phyloP scores from a whole-genome alignment of 2,329 filamentous ascomycete genomes.

The Diaporthe sp. region DNA sequence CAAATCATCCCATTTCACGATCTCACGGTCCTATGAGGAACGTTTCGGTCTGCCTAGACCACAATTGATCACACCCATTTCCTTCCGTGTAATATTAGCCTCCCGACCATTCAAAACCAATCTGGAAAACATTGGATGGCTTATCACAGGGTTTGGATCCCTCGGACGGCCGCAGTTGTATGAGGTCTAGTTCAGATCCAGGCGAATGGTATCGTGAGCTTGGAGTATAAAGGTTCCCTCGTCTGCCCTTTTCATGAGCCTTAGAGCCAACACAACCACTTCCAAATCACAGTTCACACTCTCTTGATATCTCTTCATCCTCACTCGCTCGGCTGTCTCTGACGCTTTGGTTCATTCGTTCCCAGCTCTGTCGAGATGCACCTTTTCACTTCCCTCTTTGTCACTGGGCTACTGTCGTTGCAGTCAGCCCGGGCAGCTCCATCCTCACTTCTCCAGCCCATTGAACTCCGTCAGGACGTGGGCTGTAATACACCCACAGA shows the following conservation, averaged over 20 bases:
- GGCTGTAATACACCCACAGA: conserved; percentile 48
- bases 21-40: neutral
- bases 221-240: conserved; percentile 18
- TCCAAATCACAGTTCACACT: neutral
- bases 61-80: conserved; percentile 15
- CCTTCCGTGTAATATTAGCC: conserved; percentile 17
- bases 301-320: conserved; percentile 1
- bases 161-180: neutral
- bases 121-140: conserved; percentile 9
- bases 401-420: conserved; percentile 38
- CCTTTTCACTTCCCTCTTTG: conserved; percentile 17
- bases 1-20: neutral
- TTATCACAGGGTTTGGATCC: neutral
- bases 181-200: neutral
- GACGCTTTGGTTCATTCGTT: neutral
- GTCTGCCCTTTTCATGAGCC: neutral
- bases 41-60: neutral
- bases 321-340: neutral
- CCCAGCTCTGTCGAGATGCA: conserved; percentile 15
- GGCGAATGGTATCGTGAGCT: conserved; percentile 4
- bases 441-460: conserved; percentile 18
- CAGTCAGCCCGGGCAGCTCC: conserved; percentile 33
- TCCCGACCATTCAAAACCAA: conserved; percentile 22
- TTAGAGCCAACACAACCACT: neutral
- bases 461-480: conserved; percentile 29